A percentile compares a stretch with the other conserved stretches of the same genome.
Conservation (phyloP, 2,329 filamentous ascomycete genomes). For the Dothideomycetes sp. region DNA sequence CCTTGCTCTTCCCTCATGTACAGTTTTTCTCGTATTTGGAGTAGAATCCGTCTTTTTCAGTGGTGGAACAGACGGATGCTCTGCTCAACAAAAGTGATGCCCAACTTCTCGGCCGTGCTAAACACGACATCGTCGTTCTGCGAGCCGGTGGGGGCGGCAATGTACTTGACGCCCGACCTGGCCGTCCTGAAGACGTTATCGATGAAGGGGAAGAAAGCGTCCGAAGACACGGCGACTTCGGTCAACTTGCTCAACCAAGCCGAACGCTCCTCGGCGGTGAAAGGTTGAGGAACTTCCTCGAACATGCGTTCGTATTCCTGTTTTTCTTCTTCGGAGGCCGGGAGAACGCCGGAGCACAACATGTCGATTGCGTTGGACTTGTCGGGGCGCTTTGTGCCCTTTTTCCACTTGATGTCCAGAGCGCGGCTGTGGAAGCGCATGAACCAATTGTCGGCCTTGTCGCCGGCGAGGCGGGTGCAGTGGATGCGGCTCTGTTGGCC, state of each 20-base stretch:
- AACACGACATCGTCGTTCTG: conserved; percentile 77
- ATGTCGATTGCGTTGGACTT: conserved; percentile 98
- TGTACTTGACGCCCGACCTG: conserved; percentile 87
- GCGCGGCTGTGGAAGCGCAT: conserved; percentile 92
- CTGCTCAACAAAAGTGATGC: conserved; percentile 93
- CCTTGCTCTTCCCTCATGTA: background rate
- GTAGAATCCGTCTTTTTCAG: conserved; percentile 37
- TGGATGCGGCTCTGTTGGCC: conserved; percentile 97
- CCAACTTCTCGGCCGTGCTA: conserved; percentile 81
- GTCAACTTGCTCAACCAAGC: conserved; percentile 76
- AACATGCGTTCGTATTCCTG: conserved; percentile 83
- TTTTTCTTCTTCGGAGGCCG: conserved; percentile 72
- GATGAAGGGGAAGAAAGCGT: conserved; percentile 98
- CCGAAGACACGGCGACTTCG: conserved; percentile 79
- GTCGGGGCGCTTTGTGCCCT: conserved; percentile 89
- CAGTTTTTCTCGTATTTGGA: background rate
- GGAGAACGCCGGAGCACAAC: conserved; percentile 82
- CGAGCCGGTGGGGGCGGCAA: conserved; percentile 84
- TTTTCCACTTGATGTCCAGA: conserved; percentile 88
- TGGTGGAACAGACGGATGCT: conserved; percentile 91
- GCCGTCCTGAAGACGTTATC: conserved; percentile 93
- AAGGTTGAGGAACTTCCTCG: conserved; percentile 74
- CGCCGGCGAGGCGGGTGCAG: conserved; percentile 92
- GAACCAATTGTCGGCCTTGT: conserved; percentile 99
- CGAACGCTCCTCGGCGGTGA: conserved; percentile 74